Base-by-base conservation (phyloP, 352 stramenopile genomes). In the Phytophthora agathidicida region DNA sequence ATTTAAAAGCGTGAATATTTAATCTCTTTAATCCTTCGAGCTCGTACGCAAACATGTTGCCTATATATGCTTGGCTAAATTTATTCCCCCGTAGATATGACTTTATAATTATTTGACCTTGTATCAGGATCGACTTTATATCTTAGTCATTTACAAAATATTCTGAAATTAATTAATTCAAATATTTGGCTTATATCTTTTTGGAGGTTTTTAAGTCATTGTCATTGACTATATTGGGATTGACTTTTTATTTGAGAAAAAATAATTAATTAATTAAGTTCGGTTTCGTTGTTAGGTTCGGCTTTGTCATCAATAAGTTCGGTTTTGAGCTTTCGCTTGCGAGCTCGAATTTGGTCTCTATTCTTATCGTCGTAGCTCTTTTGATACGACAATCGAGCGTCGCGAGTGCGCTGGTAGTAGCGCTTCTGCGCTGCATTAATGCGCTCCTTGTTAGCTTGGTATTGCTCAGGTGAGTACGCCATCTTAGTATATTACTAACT, bases 71-170 rank as follows among this genome's bases (percentile, higher is more conserved):
- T 32, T 41, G 31, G 11, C 23, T 45, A 45, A 45, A 60, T 52
- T 60, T 46, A n/a, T n/a, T 52, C 50, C 41, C n/a, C 37, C 49
- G 39, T 59, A 41, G 50, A 52, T 41, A 47, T 52, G 51, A 60
- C 51, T 59, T 60, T 52, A 52, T 52, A 60, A 47, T n/a, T 35
- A 28, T 50, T 57, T 2, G 48, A 33, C 6, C 48, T 48, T 59
- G 50, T 59, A 49, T 59, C 50, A 59, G 48, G 48, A 42, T 57
- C 48, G 27, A 48, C 48, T 57, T 57, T 57, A 57, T 57, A 48
- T 57, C 28, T 19, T 57, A 57, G 24, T 33, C 26, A 56, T 56
- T 27, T 47, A 42, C 24, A 55, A 54, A 54, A 55, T 30, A 26
- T n/a, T 46, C 16, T 39, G 17, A 55, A 47, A 33, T 45, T 55